These are phyloP conservation scores for Fabrea salina DNA, from an alignment of 169 alveolate species.

Conservation along the genomic window DNA sequence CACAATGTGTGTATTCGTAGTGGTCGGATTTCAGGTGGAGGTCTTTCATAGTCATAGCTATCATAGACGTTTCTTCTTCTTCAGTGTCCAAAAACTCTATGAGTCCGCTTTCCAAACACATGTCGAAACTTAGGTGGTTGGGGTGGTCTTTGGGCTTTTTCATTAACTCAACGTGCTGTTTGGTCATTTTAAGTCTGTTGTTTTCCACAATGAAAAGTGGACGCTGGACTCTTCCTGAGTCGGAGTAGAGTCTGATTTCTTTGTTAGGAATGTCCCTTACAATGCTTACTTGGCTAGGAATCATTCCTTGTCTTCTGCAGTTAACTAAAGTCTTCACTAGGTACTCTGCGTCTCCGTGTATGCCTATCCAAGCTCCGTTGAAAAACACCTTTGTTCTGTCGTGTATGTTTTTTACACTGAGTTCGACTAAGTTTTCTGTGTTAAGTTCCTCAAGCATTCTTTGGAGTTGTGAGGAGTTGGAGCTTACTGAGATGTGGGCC, in stretches of 20 bases:
- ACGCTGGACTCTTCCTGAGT: conserved; percentile 98
- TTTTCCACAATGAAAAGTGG: conserved; percentile 96
- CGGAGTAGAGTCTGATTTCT: conserved; percentile 96
- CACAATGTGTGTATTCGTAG: conserved; percentile 98
- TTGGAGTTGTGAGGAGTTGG: conserved; percentile 81
- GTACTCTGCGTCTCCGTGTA: conserved; percentile 90
- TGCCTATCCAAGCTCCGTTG: conserved; percentile 97
- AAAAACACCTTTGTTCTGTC: conserved; percentile 92
- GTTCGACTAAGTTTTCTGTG: conserved; percentile 59
- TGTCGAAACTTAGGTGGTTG: conserved; percentile 70
- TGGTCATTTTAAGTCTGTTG: conserved; percentile 80
- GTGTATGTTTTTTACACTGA: conserved; percentile 73
- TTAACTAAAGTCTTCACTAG: conserved; percentile 83
- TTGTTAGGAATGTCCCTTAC: conserved; percentile 90
- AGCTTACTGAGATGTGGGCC: conserved; percentile 97
- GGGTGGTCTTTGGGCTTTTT: conserved; percentile 51
- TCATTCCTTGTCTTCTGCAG: conserved; percentile 90
- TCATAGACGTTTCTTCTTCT: conserved; percentile 99
- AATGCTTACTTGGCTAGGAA: conserved; percentile 94
- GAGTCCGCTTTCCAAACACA: conserved; percentile 91
- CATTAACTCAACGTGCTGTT: conserved; percentile 67
- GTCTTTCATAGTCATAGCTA: conserved; percentile 97
- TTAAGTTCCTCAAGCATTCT: conserved; percentile 90
- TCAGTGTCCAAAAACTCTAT: conserved; percentile 99
- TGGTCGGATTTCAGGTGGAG: conserved; percentile 80